phyloP scores from a whole-genome alignment of 2,329 filamentous ascomycete genomes.

The Arachnopeziza araneosa region DNA sequence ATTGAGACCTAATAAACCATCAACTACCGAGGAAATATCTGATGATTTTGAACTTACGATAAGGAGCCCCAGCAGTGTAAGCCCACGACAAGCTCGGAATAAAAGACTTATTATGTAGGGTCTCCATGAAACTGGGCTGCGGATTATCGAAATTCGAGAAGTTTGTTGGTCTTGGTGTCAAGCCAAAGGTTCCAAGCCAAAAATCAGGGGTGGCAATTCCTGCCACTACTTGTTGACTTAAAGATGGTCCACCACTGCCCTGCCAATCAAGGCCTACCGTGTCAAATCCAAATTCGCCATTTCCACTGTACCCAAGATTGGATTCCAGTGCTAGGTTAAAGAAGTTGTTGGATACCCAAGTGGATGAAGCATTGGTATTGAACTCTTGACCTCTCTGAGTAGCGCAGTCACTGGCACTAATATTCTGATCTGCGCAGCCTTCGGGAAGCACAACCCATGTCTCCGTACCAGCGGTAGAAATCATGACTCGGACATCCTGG shows the following conservation, averaged over 20 bases:
- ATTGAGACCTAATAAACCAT: conserved; percentile 14
- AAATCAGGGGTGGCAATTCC: conserved; percentile 16
- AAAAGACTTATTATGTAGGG: conserved; percentile 30
- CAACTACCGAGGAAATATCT: background rate
- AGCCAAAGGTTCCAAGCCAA: conserved; percentile 35
- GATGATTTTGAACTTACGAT: conserved; percentile 28
- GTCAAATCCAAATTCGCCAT: conserved; percentile 20
- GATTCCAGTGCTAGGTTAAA: conserved; percentile 11
- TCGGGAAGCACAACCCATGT: conserved; percentile 58
- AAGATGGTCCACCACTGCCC: conserved; percentile 19
- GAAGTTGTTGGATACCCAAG: conserved; percentile 38
- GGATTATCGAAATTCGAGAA: conserved; percentile 33
- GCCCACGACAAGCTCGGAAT: conserved; percentile 38
- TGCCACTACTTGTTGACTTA: conserved; percentile 14
- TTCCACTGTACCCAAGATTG: conserved; percentile 13
- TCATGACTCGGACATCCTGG: conserved; percentile 46
- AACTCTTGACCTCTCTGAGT: conserved; percentile 55
- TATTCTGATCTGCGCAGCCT: conserved; percentile 41
- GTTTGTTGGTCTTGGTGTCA: conserved; percentile 33
- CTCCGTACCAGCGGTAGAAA: conserved; percentile 63
- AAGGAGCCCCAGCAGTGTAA: conserved; percentile 37
- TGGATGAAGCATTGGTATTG: conserved; percentile 45
- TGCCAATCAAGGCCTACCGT: conserved; percentile 16
- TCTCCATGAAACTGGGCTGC: conserved; percentile 32
- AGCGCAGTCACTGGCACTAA: conserved; percentile 41